These are phyloP conservation scores for Leccinum colubrinum DNA, from an alignment of 1,284 basidiomycete species.

Conservation along the genomic window DNA sequence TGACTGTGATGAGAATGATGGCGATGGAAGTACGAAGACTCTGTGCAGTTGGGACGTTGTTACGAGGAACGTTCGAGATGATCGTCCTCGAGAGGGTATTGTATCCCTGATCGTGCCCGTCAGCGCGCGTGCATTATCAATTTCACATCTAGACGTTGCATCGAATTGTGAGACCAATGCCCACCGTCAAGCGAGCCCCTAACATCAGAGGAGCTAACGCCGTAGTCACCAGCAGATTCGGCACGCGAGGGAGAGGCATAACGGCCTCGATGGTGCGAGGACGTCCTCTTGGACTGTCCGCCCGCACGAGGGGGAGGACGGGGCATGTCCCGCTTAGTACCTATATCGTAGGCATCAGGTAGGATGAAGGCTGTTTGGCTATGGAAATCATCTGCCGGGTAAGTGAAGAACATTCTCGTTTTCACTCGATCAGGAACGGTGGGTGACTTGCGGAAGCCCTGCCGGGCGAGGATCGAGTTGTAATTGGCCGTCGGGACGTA, in stretches of 20 bases:
- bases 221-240: not conserved
- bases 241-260: not conserved
- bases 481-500: slow-evolving; percentile 1
- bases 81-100: not conserved
- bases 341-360: not conserved
- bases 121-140: not conserved
- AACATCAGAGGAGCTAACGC: not conserved
- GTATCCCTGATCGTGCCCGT: too few relatives aligned
- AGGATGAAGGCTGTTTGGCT: not conserved
- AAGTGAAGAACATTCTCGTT: slow-evolving; percentile 5
- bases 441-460: slow-evolving; percentile 6
- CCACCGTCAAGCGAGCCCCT: not conserved
- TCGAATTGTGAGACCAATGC: not conserved
- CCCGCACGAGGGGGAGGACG: slow-evolving; percentile 3
- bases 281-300: not conserved
- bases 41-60: not conserved
- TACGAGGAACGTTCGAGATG: not conserved
- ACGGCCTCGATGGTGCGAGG: not conserved
- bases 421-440: slow-evolving; percentile 2
- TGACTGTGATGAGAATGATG: not conserved
- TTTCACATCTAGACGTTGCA: not conserved
- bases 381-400: not conserved
- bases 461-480: slow-evolving; percentile 2
- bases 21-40: not conserved
- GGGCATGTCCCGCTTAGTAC: not conserved